Evolutionary conservation across 257 asterid species (phyloP), one percentile per base, ranked within the genome.

Genomic region (Orobanche coerulescens): DNA sequence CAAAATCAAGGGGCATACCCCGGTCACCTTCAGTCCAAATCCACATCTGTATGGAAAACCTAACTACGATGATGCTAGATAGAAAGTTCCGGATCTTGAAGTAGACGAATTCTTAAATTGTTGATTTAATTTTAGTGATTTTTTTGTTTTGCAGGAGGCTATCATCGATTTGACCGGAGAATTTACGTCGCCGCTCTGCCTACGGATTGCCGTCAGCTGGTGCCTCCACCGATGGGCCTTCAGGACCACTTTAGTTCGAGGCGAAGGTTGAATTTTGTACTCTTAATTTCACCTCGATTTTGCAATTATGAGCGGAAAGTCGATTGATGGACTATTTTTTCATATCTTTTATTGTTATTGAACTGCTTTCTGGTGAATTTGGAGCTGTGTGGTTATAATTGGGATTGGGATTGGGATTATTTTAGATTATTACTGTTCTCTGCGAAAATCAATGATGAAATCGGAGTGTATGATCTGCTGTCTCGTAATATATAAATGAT

Each of bases 131-230:
- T 4, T 36, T 62, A 53, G 24, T 50, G 58, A 51, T 65, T 67
- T 66, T 13, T 49, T 25, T 36, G 28, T 22, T 20, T 33, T 53
- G 52, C 16, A 88, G 85, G 95, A 85, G 88, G 79, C 78, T 86
- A 69, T 74, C 85, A 25, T 70, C 84, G 62, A 39, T 51, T 49
- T 76, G 76, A 88, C 70, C 83, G 78, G 96, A 81, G 54, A 79
- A 84, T 79, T 77, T 80, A n/a, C 31, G 40, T 73, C 51, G 55
- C 86, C 14, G 71, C 62, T 6, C 70, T 81, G 20, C 49, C 84
- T 39, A 76, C 81, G 48, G 43, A 64, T 57, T 72, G 61, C 58
- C 78, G 23, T 62, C 90, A 64, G 67, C 68, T 66, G 51, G 75
- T 66, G 56, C 74, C 64, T 49, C 71, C 66, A 0, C 71, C 78